Base-by-base conservation (phyloP, 1,284 basidiomycete species). In the Cutaneotrichosporon cavernicola region DNA sequence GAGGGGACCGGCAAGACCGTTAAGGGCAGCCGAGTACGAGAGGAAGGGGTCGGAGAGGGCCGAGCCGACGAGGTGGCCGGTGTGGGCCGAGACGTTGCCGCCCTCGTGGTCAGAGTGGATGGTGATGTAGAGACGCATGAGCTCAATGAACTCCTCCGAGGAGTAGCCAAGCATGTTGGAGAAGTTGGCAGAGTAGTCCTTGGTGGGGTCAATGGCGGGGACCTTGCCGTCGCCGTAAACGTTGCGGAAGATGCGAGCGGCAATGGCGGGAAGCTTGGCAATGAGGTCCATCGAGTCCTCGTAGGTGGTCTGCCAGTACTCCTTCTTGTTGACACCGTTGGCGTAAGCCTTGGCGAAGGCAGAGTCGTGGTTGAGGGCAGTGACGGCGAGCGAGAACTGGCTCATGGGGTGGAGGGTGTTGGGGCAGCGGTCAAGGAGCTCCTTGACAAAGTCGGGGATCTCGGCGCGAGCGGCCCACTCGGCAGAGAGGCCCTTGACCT, bases 51-150 rank as follows among this genome's bases (percentile, higher is more conserved):
- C 96, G 7, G 95, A 96, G 66, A 98, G 89, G 62, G 96, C 96
- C 65, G 95, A 97, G 66, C 95, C 96, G 77, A 98, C 96, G 58
- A 99, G 86, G 85, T 98, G 93, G 70, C 91, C 91, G 62, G 91
- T 91, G 84, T 94, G 92, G n/a, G 92, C 91, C 72, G 96, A 98
- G 69, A 99, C 96, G 78, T 98, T 98, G 61, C 96, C 96, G 80
- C 96, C 96, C 83, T 98, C 95, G 83, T 98, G 95, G 81, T 98
- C 95, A 78, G 91, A 91, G 87, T 99, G 96, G 77, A 99, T 96
- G 76, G 94, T 96, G 82, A 98, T 89, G 86, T 98, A 99, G 66
- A 98, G 87, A 73, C 96, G 88, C 82, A 98, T 88, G 70, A 97
- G 87, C 83, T 99, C 96, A 69, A 96, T 90, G 72, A 99, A 97